phyloP scores from a whole-genome alignment of 345 rosid species.

The Eucalyptus erythrocorys region DNA sequence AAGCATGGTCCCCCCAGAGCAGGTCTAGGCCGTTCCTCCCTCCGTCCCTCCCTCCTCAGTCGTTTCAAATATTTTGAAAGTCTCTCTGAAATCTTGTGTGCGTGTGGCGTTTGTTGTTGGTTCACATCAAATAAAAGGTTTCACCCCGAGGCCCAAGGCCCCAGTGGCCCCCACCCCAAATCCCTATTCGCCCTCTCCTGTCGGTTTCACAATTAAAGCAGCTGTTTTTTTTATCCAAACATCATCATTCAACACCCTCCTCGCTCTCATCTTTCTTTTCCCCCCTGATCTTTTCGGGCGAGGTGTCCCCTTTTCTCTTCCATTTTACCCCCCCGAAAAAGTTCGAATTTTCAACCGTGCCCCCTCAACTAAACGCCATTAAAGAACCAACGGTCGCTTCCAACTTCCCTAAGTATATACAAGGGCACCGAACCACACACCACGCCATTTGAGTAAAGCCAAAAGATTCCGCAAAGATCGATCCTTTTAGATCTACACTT shows the following conservation, averaged over 20 bases:
- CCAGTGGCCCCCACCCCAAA: background rate
- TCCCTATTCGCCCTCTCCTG: background rate
- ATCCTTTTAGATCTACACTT: background rate
- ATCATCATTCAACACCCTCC: background rate
- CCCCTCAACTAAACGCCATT: background rate
- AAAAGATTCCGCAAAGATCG: background rate
- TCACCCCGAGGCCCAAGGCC: background rate
- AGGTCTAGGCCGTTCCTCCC: background rate
- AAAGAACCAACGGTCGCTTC: background rate
- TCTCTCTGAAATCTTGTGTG: background rate
- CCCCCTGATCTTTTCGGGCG: background rate
- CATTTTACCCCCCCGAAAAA: background rate
- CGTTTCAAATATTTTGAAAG: background rate
- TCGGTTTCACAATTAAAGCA: background rate
- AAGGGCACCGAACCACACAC: background rate
- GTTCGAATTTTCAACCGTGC: background rate
- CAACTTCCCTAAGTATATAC: background rate
- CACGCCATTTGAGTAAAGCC: background rate
- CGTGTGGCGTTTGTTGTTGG: background rate
- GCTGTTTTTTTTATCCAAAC: background rate
- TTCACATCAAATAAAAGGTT: background rate
- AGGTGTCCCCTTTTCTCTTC: background rate
- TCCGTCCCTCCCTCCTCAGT: background rate
- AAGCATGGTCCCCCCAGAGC: background rate
- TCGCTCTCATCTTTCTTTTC: background rate